Conservation (phyloP, 2,329 filamentous ascomycete genomes). For the Trichoderma guizhouense region DNA sequence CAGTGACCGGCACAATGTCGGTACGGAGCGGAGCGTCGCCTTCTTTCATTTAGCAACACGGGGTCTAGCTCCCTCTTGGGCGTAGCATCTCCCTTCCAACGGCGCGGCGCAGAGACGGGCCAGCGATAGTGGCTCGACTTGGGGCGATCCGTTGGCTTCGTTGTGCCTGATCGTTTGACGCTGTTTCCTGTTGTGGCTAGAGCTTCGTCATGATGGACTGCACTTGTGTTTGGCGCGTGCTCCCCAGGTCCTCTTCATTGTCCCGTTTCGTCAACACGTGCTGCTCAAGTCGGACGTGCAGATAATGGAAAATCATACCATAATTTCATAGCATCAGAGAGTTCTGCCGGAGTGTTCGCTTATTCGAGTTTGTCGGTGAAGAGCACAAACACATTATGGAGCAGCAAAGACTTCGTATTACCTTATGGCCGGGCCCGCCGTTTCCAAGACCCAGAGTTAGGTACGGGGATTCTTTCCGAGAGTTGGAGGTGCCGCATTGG, state of each 20-base stretch:
- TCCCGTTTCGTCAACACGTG: conserved; percentile 9
- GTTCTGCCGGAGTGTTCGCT: neutral
- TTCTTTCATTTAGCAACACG: conserved; percentile 6
- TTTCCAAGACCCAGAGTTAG: neutral
- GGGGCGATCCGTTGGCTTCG: conserved; percentile 1
- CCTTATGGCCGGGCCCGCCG: neutral
- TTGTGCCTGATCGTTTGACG: conserved; percentile 11
- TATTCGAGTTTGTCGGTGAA: conserved; percentile 5
- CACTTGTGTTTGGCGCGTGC: neutral
- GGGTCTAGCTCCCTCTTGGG: conserved; percentile 12
- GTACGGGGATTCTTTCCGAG: neutral
- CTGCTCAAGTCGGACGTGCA: neutral
- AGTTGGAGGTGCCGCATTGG: neutral
- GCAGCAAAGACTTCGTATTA: neutral
- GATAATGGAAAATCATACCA: conserved; percentile 3
- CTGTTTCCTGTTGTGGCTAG: conserved; percentile 11
- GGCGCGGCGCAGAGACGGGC: neutral
- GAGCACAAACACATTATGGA: neutral
- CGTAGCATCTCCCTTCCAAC: neutral
- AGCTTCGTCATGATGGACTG: neutral
- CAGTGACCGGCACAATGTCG: conserved; percentile 15
- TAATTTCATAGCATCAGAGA: neutral
- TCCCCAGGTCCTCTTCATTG: conserved; percentile 3
- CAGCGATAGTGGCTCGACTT: conserved; percentile 11
- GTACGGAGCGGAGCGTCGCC: conserved; percentile 8